Evolutionary conservation across 371 early-diverging fungal genomes (phyloP).

Genomic region (Choanephora cucurbitarum): DNA sequence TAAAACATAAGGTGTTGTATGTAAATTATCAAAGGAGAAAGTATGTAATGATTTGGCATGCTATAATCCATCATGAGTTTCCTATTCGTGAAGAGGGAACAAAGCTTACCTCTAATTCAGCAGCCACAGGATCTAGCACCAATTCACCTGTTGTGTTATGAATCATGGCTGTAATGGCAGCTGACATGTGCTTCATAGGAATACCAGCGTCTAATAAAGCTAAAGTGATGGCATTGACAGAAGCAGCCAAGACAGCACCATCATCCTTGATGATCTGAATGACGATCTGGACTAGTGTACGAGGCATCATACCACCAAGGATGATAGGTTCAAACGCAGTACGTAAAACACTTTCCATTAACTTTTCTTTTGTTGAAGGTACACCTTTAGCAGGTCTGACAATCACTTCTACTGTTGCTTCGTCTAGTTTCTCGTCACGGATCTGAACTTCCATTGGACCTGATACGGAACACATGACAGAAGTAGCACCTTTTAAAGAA

Average conservation of each 20-base stretch:
- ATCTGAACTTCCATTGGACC: constrained; percentile 87
- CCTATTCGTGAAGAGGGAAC: too few relatives aligned
- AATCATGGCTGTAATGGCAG: constrained; percentile 75
- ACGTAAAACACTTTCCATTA: constrained; percentile 69
- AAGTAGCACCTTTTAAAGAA: constrained; percentile 71
- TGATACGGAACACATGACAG: constrained; percentile 80
- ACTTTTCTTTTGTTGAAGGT: constrained; percentile 70
- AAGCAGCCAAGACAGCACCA: constrained; percentile 79
- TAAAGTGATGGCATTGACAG: constrained; percentile 82
- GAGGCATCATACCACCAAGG: constrained; percentile 81
- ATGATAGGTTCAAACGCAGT: constrained; percentile 77
- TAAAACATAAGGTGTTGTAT: constrained; percentile 33
- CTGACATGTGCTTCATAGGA: constrained; percentile 75
- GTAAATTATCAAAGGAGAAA: constrained; percentile 77
- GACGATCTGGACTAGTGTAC: constrained; percentile 84
- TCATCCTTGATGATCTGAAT: constrained; percentile 84
- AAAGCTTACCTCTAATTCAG: constrained; percentile 71
- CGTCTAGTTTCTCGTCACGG: constrained; percentile 87
- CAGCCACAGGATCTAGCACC: constrained; percentile 77
- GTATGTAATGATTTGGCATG: constrained; percentile 77
- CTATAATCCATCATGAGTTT: too few relatives aligned
- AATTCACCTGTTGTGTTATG: constrained; percentile 56
- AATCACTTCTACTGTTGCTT: constrained; percentile 81
- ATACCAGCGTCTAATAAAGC: constrained; percentile 92
- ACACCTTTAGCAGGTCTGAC: constrained; percentile 73